Conservation (phyloP, 202 grass and related monocot genomes). For the Cymbopogon flexuosus region DNA sequence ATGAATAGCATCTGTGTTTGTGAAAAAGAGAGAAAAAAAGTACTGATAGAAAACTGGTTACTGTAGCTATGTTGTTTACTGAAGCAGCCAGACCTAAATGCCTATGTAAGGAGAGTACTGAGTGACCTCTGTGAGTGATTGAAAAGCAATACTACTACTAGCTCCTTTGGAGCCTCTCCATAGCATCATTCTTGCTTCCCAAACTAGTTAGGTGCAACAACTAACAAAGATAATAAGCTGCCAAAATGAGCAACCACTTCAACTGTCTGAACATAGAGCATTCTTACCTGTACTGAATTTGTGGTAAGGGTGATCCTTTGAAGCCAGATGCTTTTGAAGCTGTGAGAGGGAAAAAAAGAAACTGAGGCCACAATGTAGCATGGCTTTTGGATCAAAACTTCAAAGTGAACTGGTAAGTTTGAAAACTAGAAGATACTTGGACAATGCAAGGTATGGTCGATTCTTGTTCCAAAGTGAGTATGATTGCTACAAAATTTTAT, state of each 20-base stretch:
- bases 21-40: background rate
- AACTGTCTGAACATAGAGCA: background rate
- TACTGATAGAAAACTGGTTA: background rate
- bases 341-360: slow-evolving; percentile 23
- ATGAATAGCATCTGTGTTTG: background rate
- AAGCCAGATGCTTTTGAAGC: slow-evolving; percentile 88
- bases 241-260: background rate
- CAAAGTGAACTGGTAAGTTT: background rate
- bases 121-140: background rate
- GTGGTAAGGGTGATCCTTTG: slow-evolving; percentile 89
- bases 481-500: background rate
- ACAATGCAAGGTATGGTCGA: slow-evolving; percentile 26
- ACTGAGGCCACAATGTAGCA: slow-evolving; percentile 23
- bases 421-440: background rate
- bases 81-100: background rate
- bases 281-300: slow-evolving; percentile 82
- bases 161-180: background rate
- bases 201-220: background rate
- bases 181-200: background rate
- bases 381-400: background rate
- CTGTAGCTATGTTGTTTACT: background rate
- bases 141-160: background rate
- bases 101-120: background rate
- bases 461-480: background rate
- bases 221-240: background rate